Evolutionary conservation across 2,329 filamentous ascomycete species (phyloP).

Genomic region (Aspergillus ochraceoroseus): DNA sequence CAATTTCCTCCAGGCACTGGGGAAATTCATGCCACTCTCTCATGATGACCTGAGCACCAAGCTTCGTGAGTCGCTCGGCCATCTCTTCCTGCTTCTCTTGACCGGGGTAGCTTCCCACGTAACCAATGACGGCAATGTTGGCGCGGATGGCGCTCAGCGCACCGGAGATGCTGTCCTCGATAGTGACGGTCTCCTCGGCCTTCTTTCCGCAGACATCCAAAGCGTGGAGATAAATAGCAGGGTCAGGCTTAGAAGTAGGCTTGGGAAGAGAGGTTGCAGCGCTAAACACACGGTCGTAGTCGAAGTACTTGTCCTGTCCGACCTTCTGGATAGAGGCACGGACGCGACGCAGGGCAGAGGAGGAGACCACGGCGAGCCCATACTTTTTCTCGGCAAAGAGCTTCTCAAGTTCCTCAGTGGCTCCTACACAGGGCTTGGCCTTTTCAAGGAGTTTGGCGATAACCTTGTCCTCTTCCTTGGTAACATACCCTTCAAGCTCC

Average conservation of each 20-base stretch:
- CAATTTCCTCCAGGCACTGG: constrained; percentile 42
- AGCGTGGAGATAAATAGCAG: constrained; percentile 78
- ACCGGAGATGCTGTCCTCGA: constrained; percentile 86
- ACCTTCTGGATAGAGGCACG: constrained; percentile 73
- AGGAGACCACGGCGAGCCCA: constrained; percentile 73
- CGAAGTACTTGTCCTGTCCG: constrained; percentile 74
- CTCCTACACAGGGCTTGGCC: constrained; percentile 64
- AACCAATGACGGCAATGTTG: constrained; percentile 74
- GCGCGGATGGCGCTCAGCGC: constrained; percentile 72
- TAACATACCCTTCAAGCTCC: constrained; percentile 70
- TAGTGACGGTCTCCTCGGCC: constrained; percentile 67
- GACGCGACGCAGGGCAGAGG: constrained; percentile 72
- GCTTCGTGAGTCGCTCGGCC: constrained; percentile 56
- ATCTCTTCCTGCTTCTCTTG: constrained; percentile 60
- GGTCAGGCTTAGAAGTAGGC: constrained; percentile 88
- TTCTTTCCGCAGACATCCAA: constrained; percentile 67
- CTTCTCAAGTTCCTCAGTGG: constrained; percentile 61
- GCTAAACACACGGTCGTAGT: constrained; percentile 68
- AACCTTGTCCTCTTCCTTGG: constrained; percentile 73
- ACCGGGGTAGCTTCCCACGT: constrained; percentile 70
- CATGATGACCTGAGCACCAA: constrained; percentile 61
- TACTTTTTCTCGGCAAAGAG: constrained; percentile 61
- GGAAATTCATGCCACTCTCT: constrained; percentile 46
- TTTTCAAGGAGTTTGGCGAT: constrained; percentile 70
- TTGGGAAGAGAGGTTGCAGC: constrained; percentile 71